Evolutionary conservation across 2,329 filamentous ascomycete species (phyloP).

Genomic region (Hortaea sp.): DNA sequence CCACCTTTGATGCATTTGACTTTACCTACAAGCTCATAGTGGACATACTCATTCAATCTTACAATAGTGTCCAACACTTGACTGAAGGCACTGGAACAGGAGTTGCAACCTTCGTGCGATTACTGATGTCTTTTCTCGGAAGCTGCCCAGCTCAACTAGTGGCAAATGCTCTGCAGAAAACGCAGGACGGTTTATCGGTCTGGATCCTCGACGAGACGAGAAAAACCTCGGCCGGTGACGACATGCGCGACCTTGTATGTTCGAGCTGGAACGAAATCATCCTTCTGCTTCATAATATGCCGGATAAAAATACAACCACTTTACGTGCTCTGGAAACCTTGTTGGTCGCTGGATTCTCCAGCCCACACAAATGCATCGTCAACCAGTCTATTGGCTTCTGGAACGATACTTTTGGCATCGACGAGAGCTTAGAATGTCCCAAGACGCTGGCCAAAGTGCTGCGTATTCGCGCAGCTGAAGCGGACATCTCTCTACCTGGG

Average conservation of each 20-base stretch:
- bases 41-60: constrained; percentile 45
- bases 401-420: constrained; percentile 59
- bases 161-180: constrained; percentile 44
- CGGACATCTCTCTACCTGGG: constrained; percentile 41
- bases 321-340: constrained; percentile 45
- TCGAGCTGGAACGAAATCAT: constrained; percentile 20
- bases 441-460: constrained; percentile 53
- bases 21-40: constrained; percentile 54
- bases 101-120: neutral
- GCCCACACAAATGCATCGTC: constrained; percentile 40
- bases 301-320: constrained; percentile 47
- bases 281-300: constrained; percentile 44
- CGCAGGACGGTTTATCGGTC: constrained; percentile 51
- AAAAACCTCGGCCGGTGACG: constrained; percentile 1
- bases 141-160: constrained; percentile 38
- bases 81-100: neutral
- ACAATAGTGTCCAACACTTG: constrained; percentile 26
- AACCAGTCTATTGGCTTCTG: constrained; percentile 51
- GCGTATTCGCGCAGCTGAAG: constrained; percentile 46
- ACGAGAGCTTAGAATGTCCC: constrained; percentile 54
- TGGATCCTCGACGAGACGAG: constrained; percentile 53
- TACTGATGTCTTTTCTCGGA: constrained; percentile 21
- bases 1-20: constrained; percentile 50
- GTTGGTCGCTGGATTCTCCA: constrained; percentile 44
- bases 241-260: neutral